phyloP scores from a whole-genome alignment of 192 early-diverging fungal genomes.

The Funneliformis mosseae region DNA sequence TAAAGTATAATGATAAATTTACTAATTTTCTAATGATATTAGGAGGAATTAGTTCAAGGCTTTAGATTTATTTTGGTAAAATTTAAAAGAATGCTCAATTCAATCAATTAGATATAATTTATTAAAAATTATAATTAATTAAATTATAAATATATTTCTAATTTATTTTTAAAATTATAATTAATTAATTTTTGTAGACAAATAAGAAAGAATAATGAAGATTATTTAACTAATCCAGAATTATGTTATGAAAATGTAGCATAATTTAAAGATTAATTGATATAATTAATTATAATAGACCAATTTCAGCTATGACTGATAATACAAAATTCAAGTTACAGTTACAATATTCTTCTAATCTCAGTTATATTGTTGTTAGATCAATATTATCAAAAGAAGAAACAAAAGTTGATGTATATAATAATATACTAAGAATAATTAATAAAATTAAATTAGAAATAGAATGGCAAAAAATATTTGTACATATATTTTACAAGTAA shows the following conservation, averaged over 20 bases:
- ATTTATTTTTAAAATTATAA: no score
- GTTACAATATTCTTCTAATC: conserved; percentile 66
- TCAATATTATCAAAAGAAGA: neutral
- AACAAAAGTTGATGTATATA: neutral
- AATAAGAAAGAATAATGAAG: neutral
- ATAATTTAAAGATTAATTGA: conserved; percentile 26
- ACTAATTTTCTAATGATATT: neutral
- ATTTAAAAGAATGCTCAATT: neutral
- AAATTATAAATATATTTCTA: no score
- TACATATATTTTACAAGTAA: no score
- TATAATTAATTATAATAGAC: conserved; percentile 38
- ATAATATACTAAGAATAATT: neutral
- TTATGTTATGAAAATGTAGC: conserved; percentile 39
- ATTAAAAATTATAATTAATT: no score
- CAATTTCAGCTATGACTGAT: conserved; percentile 39
- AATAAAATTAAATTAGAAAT: conserved; percentile 58
- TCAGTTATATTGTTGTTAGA: conserved; percentile 47
- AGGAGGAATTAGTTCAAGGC: neutral
- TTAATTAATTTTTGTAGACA: neutral
- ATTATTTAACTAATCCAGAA: conserved; percentile 36
- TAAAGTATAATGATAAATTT: neutral
- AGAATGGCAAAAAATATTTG: no score
- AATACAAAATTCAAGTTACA: conserved; percentile 34
- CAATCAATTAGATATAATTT: no score
- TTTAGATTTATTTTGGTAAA: neutral